Percentiles rank a stretch among this genome's conserved stretches.
These are phyloP conservation scores for Populus tremula DNA, from an alignment of 345 rosid species.

Conservation along the genomic window DNA sequence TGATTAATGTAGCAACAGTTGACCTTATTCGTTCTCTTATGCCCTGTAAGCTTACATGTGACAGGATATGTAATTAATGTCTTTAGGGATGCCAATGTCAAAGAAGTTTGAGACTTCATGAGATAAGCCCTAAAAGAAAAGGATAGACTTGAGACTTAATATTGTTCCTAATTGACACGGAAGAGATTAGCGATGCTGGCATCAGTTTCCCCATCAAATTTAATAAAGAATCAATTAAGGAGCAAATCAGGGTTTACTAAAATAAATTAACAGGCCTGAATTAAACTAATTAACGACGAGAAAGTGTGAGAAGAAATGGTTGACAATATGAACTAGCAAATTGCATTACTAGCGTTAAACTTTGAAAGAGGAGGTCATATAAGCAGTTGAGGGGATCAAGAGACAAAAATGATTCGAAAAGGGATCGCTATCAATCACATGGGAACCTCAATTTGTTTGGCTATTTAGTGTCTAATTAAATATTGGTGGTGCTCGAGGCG, in stretches of 20 bases:
- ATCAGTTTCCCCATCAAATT: not conserved
- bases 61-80: not conserved
- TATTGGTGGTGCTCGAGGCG: slow-evolving; percentile 35
- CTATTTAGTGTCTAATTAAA: slow-evolving; percentile 32
- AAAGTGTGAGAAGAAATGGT: slow-evolving; percentile 12
- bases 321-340: slow-evolving; percentile 18
- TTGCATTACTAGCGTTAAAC: slow-evolving; percentile 9
- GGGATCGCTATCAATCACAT: slow-evolving; percentile 54
- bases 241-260: not conserved
- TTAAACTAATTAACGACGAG: not conserved
- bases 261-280: not conserved
- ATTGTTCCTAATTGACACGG: not conserved
- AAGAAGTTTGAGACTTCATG: slow-evolving; percentile 4
- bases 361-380: slow-evolving; percentile 6
- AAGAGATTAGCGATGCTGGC: not conserved
- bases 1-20: not conserved
- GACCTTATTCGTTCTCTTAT: not conserved
- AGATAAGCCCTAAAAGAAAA: not conserved
- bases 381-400: slow-evolving; percentile 19
- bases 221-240: not conserved
- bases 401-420: slow-evolving; percentile 37
- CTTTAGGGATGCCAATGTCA: not conserved
- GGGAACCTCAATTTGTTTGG: slow-evolving; percentile 52
- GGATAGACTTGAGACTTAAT: not conserved
- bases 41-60: not conserved